Evolutionary conservation across 2,329 filamentous ascomycete species (phyloP), one percentile per base, ranked within the genome.

Genomic region (Colletotrichum echinochloae): DNA sequence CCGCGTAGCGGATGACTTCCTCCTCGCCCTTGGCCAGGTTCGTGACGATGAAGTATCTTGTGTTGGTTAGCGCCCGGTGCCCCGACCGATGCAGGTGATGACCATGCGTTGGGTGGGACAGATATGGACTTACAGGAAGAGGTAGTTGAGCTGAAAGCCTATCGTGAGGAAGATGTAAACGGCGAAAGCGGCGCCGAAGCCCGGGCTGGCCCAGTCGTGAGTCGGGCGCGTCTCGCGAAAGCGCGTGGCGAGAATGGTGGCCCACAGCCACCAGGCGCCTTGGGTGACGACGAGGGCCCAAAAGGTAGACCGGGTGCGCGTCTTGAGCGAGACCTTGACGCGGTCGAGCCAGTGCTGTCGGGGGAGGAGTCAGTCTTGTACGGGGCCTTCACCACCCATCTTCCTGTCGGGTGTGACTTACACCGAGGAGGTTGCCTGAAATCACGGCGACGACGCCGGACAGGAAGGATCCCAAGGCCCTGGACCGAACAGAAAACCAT

Each of bases 241-340:
- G 37, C 87, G 82, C 0, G 90, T 90, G 0, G 89, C 89, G 2
- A 92, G 79, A 2, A 94, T 80, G 0, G 91, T 92, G 0, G 87
- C 88, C 91, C 92, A 94, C 4, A 89, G 83, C 91, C 92, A 94
- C 87, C 90, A 93, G 0, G 83, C 90, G 0, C 91, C 91, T 74
- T 92, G 90, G 0, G 91, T 77, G 0, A 84, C 80, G 20, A 86
- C 81, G 52, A 91, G 85, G 3, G 81, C 66, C 71, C 80, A 82
- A 74, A 92, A 93, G 0, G 88, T 83, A 4, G 78, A 82, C 3
- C 91, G 82, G 2, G 87, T 83, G 6, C 90, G 84, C 0, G 80
- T 77, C 70, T 86, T 87, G 4, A 92, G 80, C 0, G 88, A 78
- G 6, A 91, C 77, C 0, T 81, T 80, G 1, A 83, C 85, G n/a